Percentiles rank a stretch among this genome's conserved stretches.
Conservation (phyloP, 371 early-diverging fungal genomes). For the Mucor sp. region DNA sequence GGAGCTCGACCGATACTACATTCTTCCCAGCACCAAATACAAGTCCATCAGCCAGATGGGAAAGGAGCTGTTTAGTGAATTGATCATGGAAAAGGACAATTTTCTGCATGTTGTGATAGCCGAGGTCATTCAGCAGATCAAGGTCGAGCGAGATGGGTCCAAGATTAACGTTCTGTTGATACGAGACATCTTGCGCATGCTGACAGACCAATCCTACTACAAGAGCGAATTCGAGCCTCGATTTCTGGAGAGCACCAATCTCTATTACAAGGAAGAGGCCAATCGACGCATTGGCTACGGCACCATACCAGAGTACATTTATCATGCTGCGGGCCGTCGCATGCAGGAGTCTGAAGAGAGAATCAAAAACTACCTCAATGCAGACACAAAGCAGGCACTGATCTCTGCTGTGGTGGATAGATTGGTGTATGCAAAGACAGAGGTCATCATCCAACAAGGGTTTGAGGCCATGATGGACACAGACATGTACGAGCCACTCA, state of each 20-base stretch:
- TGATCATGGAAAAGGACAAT: slow-evolving; percentile 7
- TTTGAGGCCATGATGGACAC: slow-evolving; percentile 72
- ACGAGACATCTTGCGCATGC: slow-evolving; percentile 72
- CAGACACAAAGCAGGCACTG: slow-evolving; percentile 65
- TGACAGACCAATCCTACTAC: slow-evolving; percentile 78
- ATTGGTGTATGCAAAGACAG: slow-evolving; percentile 63
- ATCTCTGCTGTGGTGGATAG: slow-evolving; percentile 61
- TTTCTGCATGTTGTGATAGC: slow-evolving; percentile 8
- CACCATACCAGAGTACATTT: slow-evolving; percentile 62
- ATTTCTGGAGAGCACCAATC: slow-evolving; percentile 64
- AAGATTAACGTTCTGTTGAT: slow-evolving; percentile 59
- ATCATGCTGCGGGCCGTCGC: slow-evolving; percentile 64
- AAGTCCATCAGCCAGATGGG: slow-evolving; percentile 52
- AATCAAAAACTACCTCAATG: slow-evolving; percentile 66
- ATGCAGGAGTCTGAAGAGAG: slow-evolving; percentile 65
- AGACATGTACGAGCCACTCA: slow-evolving; percentile 59
- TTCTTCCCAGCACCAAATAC: slow-evolving; percentile 69
- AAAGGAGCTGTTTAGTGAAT: slow-evolving; percentile 16
- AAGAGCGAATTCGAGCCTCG: slow-evolving; percentile 64
- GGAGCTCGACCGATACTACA: slow-evolving; percentile 90
- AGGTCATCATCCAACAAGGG: slow-evolving; percentile 63
- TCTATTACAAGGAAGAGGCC: slow-evolving; percentile 72
- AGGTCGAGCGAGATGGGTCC: slow-evolving; percentile 46
- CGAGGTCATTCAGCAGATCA: slow-evolving; percentile 13
- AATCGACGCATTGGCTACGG: slow-evolving; percentile 45